Base-by-base conservation (phyloP, 176 grass and related monocot species). In the Rhynchospora pubera region DNA sequence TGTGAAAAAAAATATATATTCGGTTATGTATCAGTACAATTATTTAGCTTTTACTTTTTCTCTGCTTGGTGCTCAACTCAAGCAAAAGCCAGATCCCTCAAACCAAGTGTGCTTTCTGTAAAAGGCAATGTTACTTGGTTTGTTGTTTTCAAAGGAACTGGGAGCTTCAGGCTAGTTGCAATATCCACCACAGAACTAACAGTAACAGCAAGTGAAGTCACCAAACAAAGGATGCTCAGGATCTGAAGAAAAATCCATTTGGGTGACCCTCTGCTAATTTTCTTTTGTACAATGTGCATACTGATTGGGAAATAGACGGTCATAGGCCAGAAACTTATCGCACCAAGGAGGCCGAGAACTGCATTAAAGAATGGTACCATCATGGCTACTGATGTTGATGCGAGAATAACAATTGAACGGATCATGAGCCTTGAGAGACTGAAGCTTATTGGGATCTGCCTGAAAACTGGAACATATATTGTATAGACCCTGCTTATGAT, bases 241-340 rank as follows among this genome's bases (percentile, higher is more conserved):
- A 83, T 84, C 88, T 97, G 94, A 59, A 97, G 83, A 68, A 60
- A 6, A 16, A 89, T 80, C 94, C 94, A 97, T n/a, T 88, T 89
- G 0, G 22, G 9, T 39, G 85, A 85, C 9, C 94, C 78, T 0
- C 81, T 82, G 0, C 22, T 28, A 79, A 97, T 97, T 16, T 81
- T 81, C 60, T 84, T 68, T 75, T 93, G 84, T 0, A 90, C 72
- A 4, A 94, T 62, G 62, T 97, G 94, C 94, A 97, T 92, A 79
- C 81, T 80, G 16, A 97, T 87, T 4, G 94, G 94, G 72, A 92
- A 97, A 83, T 97, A 94, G 57, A 97, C 90, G 6, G 94, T 91
- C 65, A 97, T 83, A 22, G 94, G 92, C 94, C 94, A 97, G 87
- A 97, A 97, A 0, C 94, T 92, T 0, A 97, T 46, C 3, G 92